Conservation (phyloP, 768 basidiomycete species). For the Amanita fuliginea region DNA sequence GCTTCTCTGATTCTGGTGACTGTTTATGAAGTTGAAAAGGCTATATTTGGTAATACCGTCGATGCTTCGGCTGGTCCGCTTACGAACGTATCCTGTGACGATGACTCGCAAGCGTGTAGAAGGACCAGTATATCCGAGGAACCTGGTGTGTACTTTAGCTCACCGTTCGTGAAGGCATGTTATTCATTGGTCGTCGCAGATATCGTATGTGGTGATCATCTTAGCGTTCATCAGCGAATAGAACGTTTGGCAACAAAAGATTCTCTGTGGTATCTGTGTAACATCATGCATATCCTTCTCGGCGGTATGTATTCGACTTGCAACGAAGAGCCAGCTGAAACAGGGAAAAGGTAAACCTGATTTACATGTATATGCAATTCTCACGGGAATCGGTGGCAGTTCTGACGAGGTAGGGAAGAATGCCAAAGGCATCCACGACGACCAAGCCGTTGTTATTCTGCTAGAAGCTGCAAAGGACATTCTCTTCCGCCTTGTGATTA, state of each 20-base stretch:
- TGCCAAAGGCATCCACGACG: background rate
- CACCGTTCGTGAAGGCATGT: background rate
- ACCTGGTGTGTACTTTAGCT: background rate
- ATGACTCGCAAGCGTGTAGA: background rate
- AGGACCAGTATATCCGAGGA: conserved; percentile 6
- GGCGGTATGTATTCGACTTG: background rate
- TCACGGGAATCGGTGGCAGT: background rate
- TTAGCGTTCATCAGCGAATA: conserved; percentile 16
- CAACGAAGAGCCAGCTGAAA: background rate
- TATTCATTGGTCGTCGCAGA: background rate
- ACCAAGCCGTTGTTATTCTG: background rate
- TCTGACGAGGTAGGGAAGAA: background rate
- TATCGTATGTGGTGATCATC: background rate
- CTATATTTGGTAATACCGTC: conserved; percentile 11
- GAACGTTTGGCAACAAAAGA: conserved; percentile 35
- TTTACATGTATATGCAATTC: background rate
- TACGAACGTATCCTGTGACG: background rate
- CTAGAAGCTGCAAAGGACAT: conserved; percentile 7
- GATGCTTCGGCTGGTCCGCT: background rate
- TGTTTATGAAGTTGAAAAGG: conserved; percentile 25
- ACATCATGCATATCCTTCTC: conserved; percentile 24
- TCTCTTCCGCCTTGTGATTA: conserved; percentile 10
- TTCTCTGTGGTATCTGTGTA: conserved; percentile 42
- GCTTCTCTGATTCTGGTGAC: conserved; percentile 26
- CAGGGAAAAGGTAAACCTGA: background rate